phyloP scores from a whole-genome alignment of 2,329 filamentous ascomycete genomes.

The Cadophora sp. region DNA sequence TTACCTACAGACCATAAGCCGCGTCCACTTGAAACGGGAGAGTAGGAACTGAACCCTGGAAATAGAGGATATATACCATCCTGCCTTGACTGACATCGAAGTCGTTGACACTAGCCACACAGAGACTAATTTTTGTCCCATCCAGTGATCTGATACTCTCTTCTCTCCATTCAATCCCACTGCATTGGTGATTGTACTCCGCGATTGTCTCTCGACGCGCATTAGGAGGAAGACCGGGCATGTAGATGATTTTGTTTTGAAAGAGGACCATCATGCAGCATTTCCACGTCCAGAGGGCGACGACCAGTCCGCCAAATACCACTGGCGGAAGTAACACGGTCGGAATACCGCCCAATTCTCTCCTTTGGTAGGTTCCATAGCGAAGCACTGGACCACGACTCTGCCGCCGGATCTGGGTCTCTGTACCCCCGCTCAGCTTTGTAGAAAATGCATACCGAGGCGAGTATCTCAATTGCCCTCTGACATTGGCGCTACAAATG shows the following conservation, averaged over 20 bases:
- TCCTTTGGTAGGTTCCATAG: conserved; percentile 22
- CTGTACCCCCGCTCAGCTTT: not conserved
- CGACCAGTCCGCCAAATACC: conserved; percentile 69
- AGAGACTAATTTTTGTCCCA: conserved; percentile 68
- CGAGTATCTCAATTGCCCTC: not conserved
- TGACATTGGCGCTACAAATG: not conserved
- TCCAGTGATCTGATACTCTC: conserved; percentile 65
- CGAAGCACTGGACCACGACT: not conserved
- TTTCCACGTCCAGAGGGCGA: conserved; percentile 70
- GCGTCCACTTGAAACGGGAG: conserved; percentile 21
- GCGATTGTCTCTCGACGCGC: conserved; percentile 70
- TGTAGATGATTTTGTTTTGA: conserved; percentile 85
- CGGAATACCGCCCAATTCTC: conserved; percentile 32
- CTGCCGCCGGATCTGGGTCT: not conserved
- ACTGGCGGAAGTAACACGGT: conserved; percentile 55
- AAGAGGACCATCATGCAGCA: conserved; percentile 78
- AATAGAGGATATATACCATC: conserved; percentile 61
- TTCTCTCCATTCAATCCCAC: conserved; percentile 71
- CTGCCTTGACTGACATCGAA: conserved; percentile 2
- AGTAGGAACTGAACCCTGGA: conserved; percentile 54
- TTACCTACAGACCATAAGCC: conserved; percentile 55
- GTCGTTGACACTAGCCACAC: conserved; percentile 48
- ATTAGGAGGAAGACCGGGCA: conserved; percentile 76
- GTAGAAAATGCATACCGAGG: not conserved
- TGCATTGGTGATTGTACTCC: conserved; percentile 66